phyloP scores from a whole-genome alignment of 257 asterid species.

The Salvia rosmarinus region DNA sequence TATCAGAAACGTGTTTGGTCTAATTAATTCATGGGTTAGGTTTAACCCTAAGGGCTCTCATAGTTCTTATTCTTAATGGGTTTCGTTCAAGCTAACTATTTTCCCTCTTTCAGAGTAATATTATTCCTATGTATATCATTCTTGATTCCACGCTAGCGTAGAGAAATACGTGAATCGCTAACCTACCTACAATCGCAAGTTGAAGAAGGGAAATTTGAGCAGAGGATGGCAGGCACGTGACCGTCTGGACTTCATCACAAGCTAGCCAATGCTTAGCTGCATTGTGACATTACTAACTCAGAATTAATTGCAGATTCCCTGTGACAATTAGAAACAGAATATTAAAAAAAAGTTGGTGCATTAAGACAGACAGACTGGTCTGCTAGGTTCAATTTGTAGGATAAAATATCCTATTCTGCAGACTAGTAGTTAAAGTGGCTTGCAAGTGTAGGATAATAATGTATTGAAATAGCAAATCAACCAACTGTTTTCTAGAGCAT shows the following conservation, averaged over 20 bases:
- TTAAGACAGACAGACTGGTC: conserved; percentile 32
- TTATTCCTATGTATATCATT: background rate
- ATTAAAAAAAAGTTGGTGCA: conserved; percentile 28
- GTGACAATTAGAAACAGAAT: conserved; percentile 25
- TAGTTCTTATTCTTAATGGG: background rate
- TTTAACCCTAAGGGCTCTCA: background rate
- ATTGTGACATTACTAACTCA: conserved; percentile 37
- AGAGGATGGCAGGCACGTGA: conserved; percentile 51
- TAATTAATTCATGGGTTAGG: background rate
- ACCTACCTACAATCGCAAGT: conserved; percentile 33
- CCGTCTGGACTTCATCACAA: conserved; percentile 41
- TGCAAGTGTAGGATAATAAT: conserved; percentile 5
- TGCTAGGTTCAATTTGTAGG: conserved; percentile 34
- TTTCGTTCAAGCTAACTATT: background rate
- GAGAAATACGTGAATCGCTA: background rate
- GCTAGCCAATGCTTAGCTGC: conserved; percentile 42
- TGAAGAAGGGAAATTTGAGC: conserved; percentile 22
- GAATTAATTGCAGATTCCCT: conserved; percentile 50
- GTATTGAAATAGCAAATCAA: background rate
- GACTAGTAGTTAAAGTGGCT: conserved; percentile 26
- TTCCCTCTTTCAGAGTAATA: background rate
- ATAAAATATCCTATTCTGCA: conserved; percentile 25
- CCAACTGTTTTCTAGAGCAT: background rate
- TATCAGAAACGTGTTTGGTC: background rate
- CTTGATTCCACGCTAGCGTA: conserved; percentile 30